Conservation (phyloP, 306 rosid species). For the Herpetospermum pedunculosum region DNA sequence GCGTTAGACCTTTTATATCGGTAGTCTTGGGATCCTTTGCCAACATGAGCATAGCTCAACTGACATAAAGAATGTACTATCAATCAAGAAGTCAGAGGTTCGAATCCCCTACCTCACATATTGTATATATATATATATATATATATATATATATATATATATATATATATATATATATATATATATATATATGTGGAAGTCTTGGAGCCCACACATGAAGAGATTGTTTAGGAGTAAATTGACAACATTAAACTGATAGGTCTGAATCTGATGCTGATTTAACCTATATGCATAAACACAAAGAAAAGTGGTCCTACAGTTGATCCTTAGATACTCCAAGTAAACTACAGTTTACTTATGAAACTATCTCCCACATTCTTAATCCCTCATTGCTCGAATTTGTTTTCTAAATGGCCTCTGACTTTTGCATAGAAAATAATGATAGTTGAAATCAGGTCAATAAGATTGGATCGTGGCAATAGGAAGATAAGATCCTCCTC, state of each 20-base stretch:
- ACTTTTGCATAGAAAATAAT: not conserved
- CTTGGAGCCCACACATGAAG: not conserved
- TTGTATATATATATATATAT: too few relatives aligned
- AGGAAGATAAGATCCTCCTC: constrained; percentile 2
- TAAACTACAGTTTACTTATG: not conserved
- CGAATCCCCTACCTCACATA: too few relatives aligned
- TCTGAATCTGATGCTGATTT: not conserved
- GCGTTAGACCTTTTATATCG: not conserved
- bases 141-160: too few relatives aligned
- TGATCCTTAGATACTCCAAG: not conserved
- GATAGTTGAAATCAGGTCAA: not conserved
- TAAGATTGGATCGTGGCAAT: not conserved
- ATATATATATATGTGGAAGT: too few relatives aligned
- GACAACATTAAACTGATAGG: not conserved
- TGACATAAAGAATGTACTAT: too few relatives aligned
- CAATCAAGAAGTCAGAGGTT: too few relatives aligned
- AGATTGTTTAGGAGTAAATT: not conserved
- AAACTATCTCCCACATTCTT: not conserved
- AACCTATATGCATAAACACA: not conserved
- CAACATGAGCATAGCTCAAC: too few relatives aligned
- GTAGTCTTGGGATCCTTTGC: too few relatives aligned
- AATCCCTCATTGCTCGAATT: not conserved
- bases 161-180: too few relatives aligned
- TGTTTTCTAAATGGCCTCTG: not conserved
- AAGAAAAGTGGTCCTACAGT: not conserved